Base-by-base conservation (phyloP, 2,329 filamentous ascomycete genomes). In the Akanthomyces uredinophilus region DNA sequence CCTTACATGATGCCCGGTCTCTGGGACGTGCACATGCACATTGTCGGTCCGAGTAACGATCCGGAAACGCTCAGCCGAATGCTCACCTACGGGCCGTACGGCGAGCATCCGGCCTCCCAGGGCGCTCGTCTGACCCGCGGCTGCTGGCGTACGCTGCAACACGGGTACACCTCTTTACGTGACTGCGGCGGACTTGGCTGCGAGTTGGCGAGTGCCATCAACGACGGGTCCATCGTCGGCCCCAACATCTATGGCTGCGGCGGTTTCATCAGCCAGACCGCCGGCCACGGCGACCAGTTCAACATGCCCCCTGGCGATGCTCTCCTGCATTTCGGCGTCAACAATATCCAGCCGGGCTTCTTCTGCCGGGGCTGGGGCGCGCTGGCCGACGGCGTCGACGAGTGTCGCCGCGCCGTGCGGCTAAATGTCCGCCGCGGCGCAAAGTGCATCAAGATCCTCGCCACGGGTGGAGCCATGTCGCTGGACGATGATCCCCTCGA, bases 11-110 rank as follows among this genome's bases (percentile, higher is more conserved):
- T 83, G 71, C 81, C 81, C 0, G 81, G 81, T 3, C 73, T 84
- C 24, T 83, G 81, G 80, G 81, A 83, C 62, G 78, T 75, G 64
- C 81, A 83, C 67, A 73, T 77, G 0, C 81, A 83, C 66, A 79
- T 78, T 64, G 65, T 74, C 5, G 81, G 77, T 18, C 62, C 70
- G 5, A 68, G 68, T 22, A 43, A 49, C 3, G 67, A 66, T 32
- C 53, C 53, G 14, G 62, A 69, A 7, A 62, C 65, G 13, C 53
- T 56, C 20, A 55, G 70, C 55, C 65, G 68, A 54, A 35, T 69
- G 51, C 57, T 69, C 60, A 57, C 68, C 51, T 64, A 70, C 27
- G 65, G 68, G 24, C 63, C 67, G 56, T 50, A 73, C 50, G 51
- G 65, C n/a, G 64, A 69, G 37, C 70, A 75, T 55, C 74, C 75